Evolutionary conservation across 2,329 filamentous ascomycete genomes (phyloP).

Genomic region (Neoscytalidium dimidiatum): DNA sequence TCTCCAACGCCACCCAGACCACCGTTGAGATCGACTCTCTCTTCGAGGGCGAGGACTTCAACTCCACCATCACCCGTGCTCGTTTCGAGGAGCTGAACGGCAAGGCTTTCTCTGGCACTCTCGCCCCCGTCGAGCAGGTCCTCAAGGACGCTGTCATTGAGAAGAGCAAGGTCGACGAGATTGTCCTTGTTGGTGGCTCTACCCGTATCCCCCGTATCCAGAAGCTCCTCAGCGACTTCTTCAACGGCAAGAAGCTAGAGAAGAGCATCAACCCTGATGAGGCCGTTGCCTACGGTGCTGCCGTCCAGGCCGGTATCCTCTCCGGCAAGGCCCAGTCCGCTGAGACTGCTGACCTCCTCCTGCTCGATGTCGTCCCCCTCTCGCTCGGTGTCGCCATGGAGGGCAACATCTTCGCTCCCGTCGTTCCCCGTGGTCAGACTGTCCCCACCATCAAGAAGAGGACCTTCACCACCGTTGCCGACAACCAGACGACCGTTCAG

Average conservation of each 20-base stretch:
- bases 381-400: slow-evolving; percentile 99
- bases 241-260: slow-evolving; percentile 99
- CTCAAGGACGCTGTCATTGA: slow-evolving; percentile 87
- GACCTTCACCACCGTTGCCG: slow-evolving; percentile 84
- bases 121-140: slow-evolving; percentile 95
- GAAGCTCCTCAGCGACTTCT: slow-evolving; percentile 98
- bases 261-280: slow-evolving; percentile 99
- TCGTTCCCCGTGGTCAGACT: slow-evolving; percentile 66
- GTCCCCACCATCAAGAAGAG: slow-evolving; percentile 80
- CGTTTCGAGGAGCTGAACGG: slow-evolving; percentile 98
- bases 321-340: slow-evolving; percentile 96
- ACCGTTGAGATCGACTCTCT: slow-evolving; percentile 98
- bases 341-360: slow-evolving; percentile 90
- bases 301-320: slow-evolving; percentile 97
- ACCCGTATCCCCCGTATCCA: slow-evolving; percentile 99
- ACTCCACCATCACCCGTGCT: slow-evolving; percentile 94
- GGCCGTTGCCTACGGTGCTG: slow-evolving; percentile 97
- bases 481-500: slow-evolving; percentile 70
- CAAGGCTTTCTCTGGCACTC: slow-evolving; percentile 89
- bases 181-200: slow-evolving; percentile 97
- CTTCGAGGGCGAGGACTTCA: slow-evolving; percentile 97
- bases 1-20: slow-evolving; percentile 96
- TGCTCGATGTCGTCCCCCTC: slow-evolving; percentile 94
- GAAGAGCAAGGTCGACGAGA: slow-evolving; percentile 94
- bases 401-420: slow-evolving; percentile 96